These are phyloP conservation scores for Colletotrichum scovillei DNA, from an alignment of 2,329 filamentous ascomycete species.

Conservation along the genomic window DNA sequence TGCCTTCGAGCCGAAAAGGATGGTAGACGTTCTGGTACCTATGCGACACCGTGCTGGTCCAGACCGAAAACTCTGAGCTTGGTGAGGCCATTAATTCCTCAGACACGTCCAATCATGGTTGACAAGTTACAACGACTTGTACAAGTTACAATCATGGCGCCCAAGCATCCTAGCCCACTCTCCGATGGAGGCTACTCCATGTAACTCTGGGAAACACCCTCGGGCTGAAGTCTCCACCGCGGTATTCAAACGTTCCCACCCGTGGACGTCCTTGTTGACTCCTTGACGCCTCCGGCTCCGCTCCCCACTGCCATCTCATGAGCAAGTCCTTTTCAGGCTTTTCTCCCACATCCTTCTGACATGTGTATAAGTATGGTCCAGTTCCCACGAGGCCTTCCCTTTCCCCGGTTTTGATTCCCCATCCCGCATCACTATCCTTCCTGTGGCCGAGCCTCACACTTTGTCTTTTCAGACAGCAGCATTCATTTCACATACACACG, in stretches of 20 bases:
- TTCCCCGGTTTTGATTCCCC: constrained; percentile 11
- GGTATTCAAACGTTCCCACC: not conserved
- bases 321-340: constrained; percentile 8
- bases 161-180: constrained; percentile 26
- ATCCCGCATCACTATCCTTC: constrained; percentile 35
- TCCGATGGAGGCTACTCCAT: constrained; percentile 31
- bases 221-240: constrained; percentile 21
- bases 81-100: constrained; percentile 25
- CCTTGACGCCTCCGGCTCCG: constrained; percentile 30
- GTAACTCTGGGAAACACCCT: constrained; percentile 34
- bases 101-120: constrained; percentile 24
- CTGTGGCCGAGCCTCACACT: constrained; percentile 32
- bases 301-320: constrained; percentile 29
- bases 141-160: constrained; percentile 17
- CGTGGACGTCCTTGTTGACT: not conserved
- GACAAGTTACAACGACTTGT: constrained; percentile 25
- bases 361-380: constrained; percentile 31
- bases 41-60: constrained; percentile 13
- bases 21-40: constrained; percentile 12
- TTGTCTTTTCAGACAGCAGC: constrained; percentile 33
- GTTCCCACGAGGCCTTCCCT: not conserved
- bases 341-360: not conserved
- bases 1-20: constrained; percentile 10
- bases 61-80: constrained; percentile 32
- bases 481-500: constrained; percentile 24